Conservation (phyloP, 768 basidiomycete species). For the Sarcodon aspratus region DNA sequence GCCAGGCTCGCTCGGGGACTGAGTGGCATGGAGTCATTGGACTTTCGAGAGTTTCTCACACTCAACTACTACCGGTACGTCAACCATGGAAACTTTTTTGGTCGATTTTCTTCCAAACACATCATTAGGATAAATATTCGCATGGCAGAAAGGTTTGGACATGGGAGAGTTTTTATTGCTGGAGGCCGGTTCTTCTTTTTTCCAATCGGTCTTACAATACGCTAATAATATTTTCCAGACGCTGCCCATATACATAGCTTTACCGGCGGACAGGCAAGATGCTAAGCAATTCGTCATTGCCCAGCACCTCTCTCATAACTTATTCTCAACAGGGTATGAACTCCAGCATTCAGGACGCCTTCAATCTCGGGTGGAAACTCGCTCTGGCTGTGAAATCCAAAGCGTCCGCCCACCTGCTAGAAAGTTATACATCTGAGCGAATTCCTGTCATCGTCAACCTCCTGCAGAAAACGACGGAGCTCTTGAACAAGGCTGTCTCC, state of each 20-base stretch:
- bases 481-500: conserved; percentile 5
- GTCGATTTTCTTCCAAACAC: too few species aligned
- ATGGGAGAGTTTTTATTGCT: conserved; percentile 33
- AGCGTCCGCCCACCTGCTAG: conserved; percentile 13
- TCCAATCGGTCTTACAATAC: background rate
- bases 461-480: conserved; percentile 12
- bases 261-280: conserved; percentile 25
- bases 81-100: background rate
- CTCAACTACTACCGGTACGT: conserved; percentile 18
- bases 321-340: conserved; percentile 15
- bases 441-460: conserved; percentile 17
- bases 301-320: background rate
- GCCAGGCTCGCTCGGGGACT: conserved; percentile 16
- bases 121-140: conserved; percentile 33
- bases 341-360: conserved; percentile 16
- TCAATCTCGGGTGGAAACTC: conserved; percentile 20
- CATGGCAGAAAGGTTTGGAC: conserved; percentile 30
- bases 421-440: conserved; percentile 17
- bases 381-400: conserved; percentile 16
- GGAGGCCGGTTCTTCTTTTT: conserved; percentile 26
- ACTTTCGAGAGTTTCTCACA: conserved; percentile 17
- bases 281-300: background rate
- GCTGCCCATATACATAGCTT: conserved; percentile 37
- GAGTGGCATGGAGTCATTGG: conserved; percentile 16
- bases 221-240: conserved; percentile 20